Conservation (phyloP, 2,329 filamentous ascomycete genomes). For the Penicillium sp. region DNA sequence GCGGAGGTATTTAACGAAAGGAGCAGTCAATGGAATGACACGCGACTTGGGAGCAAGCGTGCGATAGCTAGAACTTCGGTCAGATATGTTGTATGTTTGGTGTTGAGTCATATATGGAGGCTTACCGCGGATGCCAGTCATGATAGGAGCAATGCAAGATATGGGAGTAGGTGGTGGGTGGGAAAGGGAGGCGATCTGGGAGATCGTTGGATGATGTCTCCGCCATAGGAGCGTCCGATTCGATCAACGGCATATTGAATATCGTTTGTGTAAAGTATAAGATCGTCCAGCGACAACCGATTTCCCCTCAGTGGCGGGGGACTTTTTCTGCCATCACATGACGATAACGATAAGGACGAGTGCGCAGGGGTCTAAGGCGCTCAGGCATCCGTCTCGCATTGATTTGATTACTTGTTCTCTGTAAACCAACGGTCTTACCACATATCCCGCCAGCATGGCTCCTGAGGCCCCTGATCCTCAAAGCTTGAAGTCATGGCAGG, state of each 20-base stretch:
- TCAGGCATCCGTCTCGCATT: constrained; percentile 9
- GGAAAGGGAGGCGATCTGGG: constrained; percentile 62
- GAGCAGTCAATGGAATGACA: constrained; percentile 71
- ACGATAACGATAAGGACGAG: constrained; percentile 24
- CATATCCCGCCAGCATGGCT: constrained; percentile 45
- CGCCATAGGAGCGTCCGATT: constrained; percentile 20
- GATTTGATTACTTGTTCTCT: constrained; percentile 13
- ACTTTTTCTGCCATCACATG: constrained; percentile 25
- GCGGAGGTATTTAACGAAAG: constrained; percentile 82
- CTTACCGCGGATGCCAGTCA: constrained; percentile 77
- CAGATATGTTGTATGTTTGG: neutral
- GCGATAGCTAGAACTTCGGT: constrained; percentile 61
- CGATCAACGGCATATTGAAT: constrained; percentile 32
- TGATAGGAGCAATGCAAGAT: constrained; percentile 95
- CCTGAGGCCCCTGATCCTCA: constrained; percentile 57
- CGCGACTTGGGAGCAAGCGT: constrained; percentile 79
- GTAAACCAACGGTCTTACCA: constrained; percentile 7
- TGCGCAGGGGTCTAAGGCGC: constrained; percentile 11
- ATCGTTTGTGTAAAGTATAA: neutral
- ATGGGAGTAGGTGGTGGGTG: constrained; percentile 78
- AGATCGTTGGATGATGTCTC: constrained; percentile 20
- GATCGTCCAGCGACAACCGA: neutral
- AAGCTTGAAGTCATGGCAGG: constrained; percentile 61
- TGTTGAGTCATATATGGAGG: neutral
- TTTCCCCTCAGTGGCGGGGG: constrained; percentile 18